These are phyloP conservation scores for Carex kokanica DNA, from an alignment of 176 grass and related monocot genomes.

Conservation along the genomic window DNA sequence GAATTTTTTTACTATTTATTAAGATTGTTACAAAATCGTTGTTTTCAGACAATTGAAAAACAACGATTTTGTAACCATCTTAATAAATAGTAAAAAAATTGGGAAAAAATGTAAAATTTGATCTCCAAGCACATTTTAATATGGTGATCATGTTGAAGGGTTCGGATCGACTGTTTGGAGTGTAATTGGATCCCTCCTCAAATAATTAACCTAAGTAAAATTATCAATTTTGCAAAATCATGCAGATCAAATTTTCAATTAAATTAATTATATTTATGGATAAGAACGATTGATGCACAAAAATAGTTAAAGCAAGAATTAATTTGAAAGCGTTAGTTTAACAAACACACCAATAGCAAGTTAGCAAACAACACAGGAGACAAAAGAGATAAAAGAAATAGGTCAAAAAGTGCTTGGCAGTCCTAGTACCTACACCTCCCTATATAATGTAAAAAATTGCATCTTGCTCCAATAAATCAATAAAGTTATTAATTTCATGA, in stretches of 20 bases:
- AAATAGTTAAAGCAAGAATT: not conserved
- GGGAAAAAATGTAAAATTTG: too few species aligned
- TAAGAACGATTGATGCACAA: not conserved
- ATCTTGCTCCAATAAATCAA: not conserved
- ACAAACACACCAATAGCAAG: constrained; percentile 10
- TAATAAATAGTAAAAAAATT: too few species aligned
- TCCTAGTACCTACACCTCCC: not conserved
- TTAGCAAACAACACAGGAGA: not conserved
- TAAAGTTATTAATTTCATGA: not conserved
- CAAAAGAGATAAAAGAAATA: not conserved
- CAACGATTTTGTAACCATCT: too few species aligned
- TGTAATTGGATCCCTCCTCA: too few species aligned
- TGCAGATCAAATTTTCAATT: not conserved
- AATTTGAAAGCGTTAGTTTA: not conserved
- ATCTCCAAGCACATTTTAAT: too few species aligned
- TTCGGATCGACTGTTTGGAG: too few species aligned
- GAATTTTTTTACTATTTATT: too few species aligned
- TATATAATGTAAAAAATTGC: not conserved
- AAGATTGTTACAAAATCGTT: too few species aligned
- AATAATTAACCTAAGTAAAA: too few species aligned
- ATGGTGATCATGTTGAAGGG: too few species aligned
- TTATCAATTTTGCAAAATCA: too few species aligned
- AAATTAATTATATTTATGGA: not conserved
- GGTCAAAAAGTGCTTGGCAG: not conserved
- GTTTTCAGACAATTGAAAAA: too few species aligned